Evolutionary conservation across 2,329 filamentous ascomycete species (phyloP), one percentile per base, ranked within the genome.

Genomic region (Rutstroemia sydowiana): DNA sequence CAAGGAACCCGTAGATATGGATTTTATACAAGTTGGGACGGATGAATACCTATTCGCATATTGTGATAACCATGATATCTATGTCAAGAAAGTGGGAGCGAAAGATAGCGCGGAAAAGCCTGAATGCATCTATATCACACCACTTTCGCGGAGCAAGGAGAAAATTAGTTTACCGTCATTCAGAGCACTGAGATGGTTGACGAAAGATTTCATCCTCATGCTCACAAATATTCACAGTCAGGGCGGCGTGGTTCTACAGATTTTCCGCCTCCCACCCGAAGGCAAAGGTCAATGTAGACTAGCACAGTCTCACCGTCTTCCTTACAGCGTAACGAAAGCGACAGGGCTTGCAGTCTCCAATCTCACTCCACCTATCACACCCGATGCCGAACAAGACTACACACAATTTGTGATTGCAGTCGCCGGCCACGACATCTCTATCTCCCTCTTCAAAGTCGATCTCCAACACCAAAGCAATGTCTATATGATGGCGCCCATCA

Each of bases 351-450:
- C 93, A 46, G 81, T 92, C 45, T 82, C 82, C 54, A 81, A 84
- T 53, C 75, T 96, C 9, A 76, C 78, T 9, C 71, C 78, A 6
- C 68, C 75, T 5, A 71, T 78, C 10, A 70, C 76, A 0, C 72
- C 77, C 16, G 59, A 65, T 1, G 70, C 76, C 1, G 72, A 66
- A 45, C 69, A 81, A 47, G 79, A 78, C 48, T 82, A 86, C 54
- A 79, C 84, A 43, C 89, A 96, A 69, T 86, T 89, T 58, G 79
- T 86, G 43, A 76, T 95, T 58, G 91, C 90, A 6, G 81, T 95
- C 13, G 87, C 87, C 2, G 85, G 85, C 8, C 85, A 87, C 61
- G 87, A 95, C 66, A 82, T 83, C 55, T 89, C 88, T 10, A 84
- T 95, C 58, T 81, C 80, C 5, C 71, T 95, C 26, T 86, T 84